Evolutionary conservation across 1,284 basidiomycete genomes (phyloP).

Genomic region (Lignosus rhinocerotis): DNA sequence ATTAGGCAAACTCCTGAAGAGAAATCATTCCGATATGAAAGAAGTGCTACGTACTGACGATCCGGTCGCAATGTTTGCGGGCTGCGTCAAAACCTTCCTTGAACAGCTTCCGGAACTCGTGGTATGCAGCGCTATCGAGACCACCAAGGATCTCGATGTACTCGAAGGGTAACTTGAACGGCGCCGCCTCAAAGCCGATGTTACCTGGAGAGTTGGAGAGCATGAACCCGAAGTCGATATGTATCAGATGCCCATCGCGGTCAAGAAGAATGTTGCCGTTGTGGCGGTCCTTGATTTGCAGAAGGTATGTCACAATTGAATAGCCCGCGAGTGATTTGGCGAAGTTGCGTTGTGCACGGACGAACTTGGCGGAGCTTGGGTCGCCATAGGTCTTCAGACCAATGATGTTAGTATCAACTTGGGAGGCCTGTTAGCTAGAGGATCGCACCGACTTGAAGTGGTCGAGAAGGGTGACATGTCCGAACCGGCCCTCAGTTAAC

Average conservation of each 20-base stretch:
- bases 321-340: slow-evolving; percentile 95
- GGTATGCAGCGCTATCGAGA: slow-evolving; percentile 73
- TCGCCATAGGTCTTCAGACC: slow-evolving; percentile 81
- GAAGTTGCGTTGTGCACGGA: slow-evolving; percentile 87
- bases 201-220: slow-evolving; percentile 96
- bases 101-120: slow-evolving; percentile 88
- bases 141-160: slow-evolving; percentile 98
- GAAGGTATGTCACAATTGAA: slow-evolving; percentile 91
- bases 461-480: slow-evolving; percentile 86
- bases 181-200: slow-evolving; percentile 97
- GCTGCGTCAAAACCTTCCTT: slow-evolving; percentile 92
- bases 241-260: slow-evolving; percentile 89
- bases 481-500: slow-evolving; percentile 76
- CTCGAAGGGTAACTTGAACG: slow-evolving; percentile 94
- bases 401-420: not conserved
- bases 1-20: not conserved
- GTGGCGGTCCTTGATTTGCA: slow-evolving; percentile 99
- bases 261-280: slow-evolving; percentile 99
- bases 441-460: slow-evolving; percentile 80
- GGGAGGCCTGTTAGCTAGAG: not conserved
- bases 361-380: slow-evolving; percentile 82
- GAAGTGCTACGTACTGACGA: slow-evolving; percentile 73
- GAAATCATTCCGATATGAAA: no score
- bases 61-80: slow-evolving; percentile 94
- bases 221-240: slow-evolving; percentile 99